phyloP scores from a whole-genome alignment of 2,329 filamentous ascomycete species.

The Fusarium euwallaceae region DNA sequence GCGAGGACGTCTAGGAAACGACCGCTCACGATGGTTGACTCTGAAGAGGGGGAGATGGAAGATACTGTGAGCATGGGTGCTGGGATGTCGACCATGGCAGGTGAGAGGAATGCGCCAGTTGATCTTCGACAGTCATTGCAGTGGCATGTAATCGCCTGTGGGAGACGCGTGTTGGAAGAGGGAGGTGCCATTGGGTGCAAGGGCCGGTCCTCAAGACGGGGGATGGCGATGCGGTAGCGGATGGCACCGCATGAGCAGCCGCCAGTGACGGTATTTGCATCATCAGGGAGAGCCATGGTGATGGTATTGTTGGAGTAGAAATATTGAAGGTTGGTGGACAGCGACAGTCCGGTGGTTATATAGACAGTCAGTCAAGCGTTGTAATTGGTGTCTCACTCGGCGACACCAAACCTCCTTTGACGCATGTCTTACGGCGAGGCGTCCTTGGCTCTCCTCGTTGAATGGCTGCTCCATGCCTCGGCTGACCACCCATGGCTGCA shows the following conservation, averaged over 20 bases:
- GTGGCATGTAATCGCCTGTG: slow-evolving; percentile 38
- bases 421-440: neutral
- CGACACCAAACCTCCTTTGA: neutral
- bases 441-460: neutral
- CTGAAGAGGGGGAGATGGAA: slow-evolving; percentile 19
- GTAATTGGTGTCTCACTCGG: neutral
- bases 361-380: neutral
- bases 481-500: neutral
- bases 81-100: slow-evolving; percentile 26
- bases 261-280: slow-evolving; percentile 41
- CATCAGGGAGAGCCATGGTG: slow-evolving; percentile 41
- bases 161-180: slow-evolving; percentile 24
- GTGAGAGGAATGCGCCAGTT: slow-evolving; percentile 25
- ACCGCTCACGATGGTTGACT: slow-evolving; percentile 22
- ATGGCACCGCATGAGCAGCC: slow-evolving; percentile 46
- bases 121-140: slow-evolving; percentile 44
- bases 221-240: slow-evolving; percentile 43
- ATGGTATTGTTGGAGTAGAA: neutral
- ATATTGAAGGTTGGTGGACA: neutral
- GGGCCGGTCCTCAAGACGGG: slow-evolving; percentile 23
- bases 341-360: neutral
- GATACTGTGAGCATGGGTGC: slow-evolving; percentile 41
- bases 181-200: slow-evolving; percentile 26
- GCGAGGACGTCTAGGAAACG: slow-evolving; percentile 35
- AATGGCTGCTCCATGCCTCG: neutral